Evolutionary conservation across 2,329 filamentous ascomycete genomes (phyloP), one percentile per base, ranked within the genome.

Genomic region (Cryphonectria naterciae): DNA sequence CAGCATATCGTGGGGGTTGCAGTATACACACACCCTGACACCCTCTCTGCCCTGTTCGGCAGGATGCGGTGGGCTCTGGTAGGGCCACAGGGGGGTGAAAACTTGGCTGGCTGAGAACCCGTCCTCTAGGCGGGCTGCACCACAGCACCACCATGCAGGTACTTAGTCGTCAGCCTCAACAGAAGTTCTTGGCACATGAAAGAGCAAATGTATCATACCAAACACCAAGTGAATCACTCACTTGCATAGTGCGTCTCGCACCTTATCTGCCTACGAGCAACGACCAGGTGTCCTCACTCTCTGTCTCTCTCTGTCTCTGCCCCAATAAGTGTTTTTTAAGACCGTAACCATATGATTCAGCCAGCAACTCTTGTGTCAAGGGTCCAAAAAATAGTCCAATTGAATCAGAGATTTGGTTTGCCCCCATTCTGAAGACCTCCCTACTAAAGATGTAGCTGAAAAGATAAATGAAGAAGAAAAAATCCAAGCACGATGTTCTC

Each of bases 121-220:
- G 54, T 32, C 54, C 35, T 8, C 7, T 58, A 8, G 25, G 54
- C 17, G 32, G 58, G 32, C 8, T 19, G 35, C 22, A 35, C 37
- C 17, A 35, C 22, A 28, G 54, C 37, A 39, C 37, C 37, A 39
- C 32, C 32, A 39, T 39, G 37, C 37, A 39, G 37, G 37, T 39
- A 39, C n/a, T 58, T 60, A 32, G 19, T 60, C 7, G 17, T n/a
- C 58, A 62, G 58, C 58, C 56, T 62, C 58, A n/a, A 5, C 58
- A 62, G 32, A 22, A 39, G 37, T 25, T 63, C 61, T 64, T 64
- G 61, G 61, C 61, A 64, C 28, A 41, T 64, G 39, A 22, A 49
- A 49, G 46, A 49, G 22, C 46, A 49, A 49, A 49, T 49, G 22
- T 49, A 49, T 49, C 22, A 11, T n/a, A n/a, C 46, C 46, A 49